Evolutionary conservation across 2,329 filamentous ascomycete genomes (phyloP), one percentile per base, ranked within the genome.

Genomic region (Aspergillus sp.): DNA sequence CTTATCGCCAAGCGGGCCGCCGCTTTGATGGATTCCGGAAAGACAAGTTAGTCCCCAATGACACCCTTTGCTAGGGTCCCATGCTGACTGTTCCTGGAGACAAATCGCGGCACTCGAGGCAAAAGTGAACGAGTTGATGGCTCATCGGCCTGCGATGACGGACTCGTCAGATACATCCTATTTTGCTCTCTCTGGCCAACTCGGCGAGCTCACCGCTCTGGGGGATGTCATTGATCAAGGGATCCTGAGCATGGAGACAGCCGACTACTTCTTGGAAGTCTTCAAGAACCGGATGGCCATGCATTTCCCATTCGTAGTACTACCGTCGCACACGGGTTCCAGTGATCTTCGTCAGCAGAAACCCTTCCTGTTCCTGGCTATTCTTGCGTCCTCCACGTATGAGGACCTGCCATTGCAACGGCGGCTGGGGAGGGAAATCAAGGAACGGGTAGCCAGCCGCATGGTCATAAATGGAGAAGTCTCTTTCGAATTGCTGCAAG

Each of bases 401-500:
- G 66, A 73, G 9, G 67, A 76, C 53, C 63, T 75, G 47, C 64
- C 62, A 4, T 62, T 76, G 11, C 73, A 78, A 60, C 69, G 71
- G 18, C 65, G 63, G 52, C 63, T 78, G 26, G 71, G 68, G 6
- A 60, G 67, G 26, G 66, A 74, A 47, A 67, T 75, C 55, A 71
- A 68, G 32, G 66, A 68, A 26, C 64, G 69, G 42, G 66, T 77
- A 52, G 66, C 69, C 22, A 63, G 67, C 11, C 68, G 69, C 10
- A 69, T 76, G 50, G 65, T 79, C 11, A 53, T 71, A 14, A 62
- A 65, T 6, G 70, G 70, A 2, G 66, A 74, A 9, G 68, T 74
- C 24, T 73, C 66, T 31, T 69, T 80, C n/a, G 77, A 77, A 42
- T 65, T 77, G 12, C 66, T 79, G 16, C 74, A 79, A 62, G 77